Conservation (phyloP, 164 flowering plant genomes). For the Magnolia officinalis region DNA sequence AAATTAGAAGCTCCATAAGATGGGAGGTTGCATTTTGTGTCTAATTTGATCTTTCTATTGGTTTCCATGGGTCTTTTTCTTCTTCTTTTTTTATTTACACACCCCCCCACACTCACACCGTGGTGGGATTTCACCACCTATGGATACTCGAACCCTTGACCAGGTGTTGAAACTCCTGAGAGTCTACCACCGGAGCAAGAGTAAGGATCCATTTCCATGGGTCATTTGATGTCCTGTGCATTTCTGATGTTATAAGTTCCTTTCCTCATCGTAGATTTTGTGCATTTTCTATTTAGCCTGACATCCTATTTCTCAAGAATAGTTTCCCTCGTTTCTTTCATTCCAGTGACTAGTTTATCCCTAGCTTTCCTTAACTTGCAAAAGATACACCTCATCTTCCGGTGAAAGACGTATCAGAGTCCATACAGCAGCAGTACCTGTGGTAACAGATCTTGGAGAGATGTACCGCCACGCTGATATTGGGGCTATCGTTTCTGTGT, state of each 20-base stretch:
- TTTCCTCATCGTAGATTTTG: not conserved
- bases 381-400: slow-evolving; percentile 94
- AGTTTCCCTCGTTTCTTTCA: too few species aligned
- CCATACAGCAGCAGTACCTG: slow-evolving; percentile 92
- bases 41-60: not conserved
- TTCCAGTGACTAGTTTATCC: not conserved
- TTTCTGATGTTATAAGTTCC: not conserved
- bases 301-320: too few species aligned
- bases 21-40: not conserved
- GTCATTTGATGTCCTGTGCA: not conserved
- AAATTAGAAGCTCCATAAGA: not conserved
- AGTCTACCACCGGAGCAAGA: too few species aligned
- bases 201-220: too few species aligned
- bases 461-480: slow-evolving; percentile 94
- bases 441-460: slow-evolving; percentile 86
- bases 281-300: not conserved
- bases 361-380: slow-evolving; percentile 38
- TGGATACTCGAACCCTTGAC: too few species aligned
- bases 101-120: too few species aligned
- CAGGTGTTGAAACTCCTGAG: too few species aligned
- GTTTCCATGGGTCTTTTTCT: too few species aligned
- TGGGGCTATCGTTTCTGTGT: slow-evolving; percentile 73
- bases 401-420: slow-evolving; percentile 99
- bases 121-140: too few species aligned
- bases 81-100: too few species aligned